Conservation (phyloP, 495 filamentous ascomycete species). For the Pyrenula massariospora region DNA sequence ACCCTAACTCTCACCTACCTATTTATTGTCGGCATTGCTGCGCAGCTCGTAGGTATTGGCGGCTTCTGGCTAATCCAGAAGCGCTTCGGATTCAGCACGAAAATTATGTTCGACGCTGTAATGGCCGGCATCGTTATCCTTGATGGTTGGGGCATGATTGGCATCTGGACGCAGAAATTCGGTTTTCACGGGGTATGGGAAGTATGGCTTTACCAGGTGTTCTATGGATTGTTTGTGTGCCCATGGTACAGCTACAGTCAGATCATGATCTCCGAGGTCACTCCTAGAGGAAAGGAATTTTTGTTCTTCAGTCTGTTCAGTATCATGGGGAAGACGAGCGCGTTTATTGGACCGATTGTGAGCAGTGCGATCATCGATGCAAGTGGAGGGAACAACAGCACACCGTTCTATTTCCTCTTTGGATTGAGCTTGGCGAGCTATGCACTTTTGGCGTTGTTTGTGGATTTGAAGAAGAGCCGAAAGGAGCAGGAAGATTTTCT, state of each 20-base stretch:
- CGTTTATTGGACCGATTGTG: slow-evolving; percentile 53
- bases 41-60: slow-evolving; percentile 50
- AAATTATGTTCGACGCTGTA: slow-evolving; percentile 52
- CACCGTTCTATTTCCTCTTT: slow-evolving; percentile 55
- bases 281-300: slow-evolving; percentile 52
- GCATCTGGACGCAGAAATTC: slow-evolving; percentile 49
- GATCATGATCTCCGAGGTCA: slow-evolving; percentile 58
- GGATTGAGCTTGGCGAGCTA: slow-evolving; percentile 44
- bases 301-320: slow-evolving; percentile 56
- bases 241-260: slow-evolving; percentile 60
- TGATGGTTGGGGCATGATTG: slow-evolving; percentile 56
- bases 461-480: slow-evolving; percentile 49
- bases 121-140: slow-evolving; percentile 44
- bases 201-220: slow-evolving; percentile 49
- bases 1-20: slow-evolving; percentile 50
- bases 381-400: slow-evolving; percentile 37
- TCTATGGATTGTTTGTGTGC: slow-evolving; percentile 54
- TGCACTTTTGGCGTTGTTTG: slow-evolving; percentile 31
- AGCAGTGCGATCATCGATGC: slow-evolving; percentile 57
- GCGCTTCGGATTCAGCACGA: slow-evolving; percentile 38
- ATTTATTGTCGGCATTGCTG: slow-evolving; percentile 49
- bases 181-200: slow-evolving; percentile 55
- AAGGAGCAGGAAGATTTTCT: slow-evolving; percentile 42
- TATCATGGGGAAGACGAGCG: slow-evolving; percentile 53
- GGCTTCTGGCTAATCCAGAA: slow-evolving; percentile 47